Evolutionary conservation across 2,329 filamentous ascomycete genomes (phyloP).

Genomic region (Botrytis aclada): DNA sequence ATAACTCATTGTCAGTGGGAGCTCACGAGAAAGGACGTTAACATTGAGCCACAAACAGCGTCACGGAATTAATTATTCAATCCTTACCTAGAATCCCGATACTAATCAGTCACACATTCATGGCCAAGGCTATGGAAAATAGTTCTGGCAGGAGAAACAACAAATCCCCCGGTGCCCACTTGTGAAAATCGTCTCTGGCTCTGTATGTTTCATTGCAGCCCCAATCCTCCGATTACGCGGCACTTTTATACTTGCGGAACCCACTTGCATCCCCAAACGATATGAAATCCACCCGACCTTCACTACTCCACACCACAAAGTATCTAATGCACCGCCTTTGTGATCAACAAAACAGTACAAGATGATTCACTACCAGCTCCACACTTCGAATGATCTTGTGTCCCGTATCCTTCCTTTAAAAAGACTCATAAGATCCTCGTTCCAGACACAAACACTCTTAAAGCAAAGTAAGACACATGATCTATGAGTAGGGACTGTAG

Average conservation of each 20-base stretch:
- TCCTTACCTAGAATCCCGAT: neutral
- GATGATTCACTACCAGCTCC: neutral
- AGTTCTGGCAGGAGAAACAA: too few species aligned
- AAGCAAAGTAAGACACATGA: neutral
- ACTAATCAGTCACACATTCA: fast-evolving
- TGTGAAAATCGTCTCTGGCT: too few species aligned
- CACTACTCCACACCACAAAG: fast-evolving
- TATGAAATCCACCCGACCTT: too few species aligned
- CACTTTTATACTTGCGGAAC: too few species aligned
- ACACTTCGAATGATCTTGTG: neutral
- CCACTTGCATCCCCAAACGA: too few species aligned
- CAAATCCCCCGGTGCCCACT: too few species aligned
- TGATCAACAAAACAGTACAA: too few species aligned
- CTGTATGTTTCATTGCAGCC: too few species aligned
- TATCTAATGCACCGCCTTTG: too few species aligned
- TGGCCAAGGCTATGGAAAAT: fast-evolving
- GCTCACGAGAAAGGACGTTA: neutral
- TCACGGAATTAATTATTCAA: neutral
- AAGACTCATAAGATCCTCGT: neutral
- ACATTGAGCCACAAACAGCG: neutral
- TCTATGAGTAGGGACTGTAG: neutral
- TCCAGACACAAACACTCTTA: neutral
- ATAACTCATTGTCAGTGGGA: too few species aligned
- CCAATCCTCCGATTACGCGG: too few species aligned
- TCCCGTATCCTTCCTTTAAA: neutral